Base-by-base conservation (phyloP, 495 filamentous ascomycete species). In the Penicillium bialowiezense region DNA sequence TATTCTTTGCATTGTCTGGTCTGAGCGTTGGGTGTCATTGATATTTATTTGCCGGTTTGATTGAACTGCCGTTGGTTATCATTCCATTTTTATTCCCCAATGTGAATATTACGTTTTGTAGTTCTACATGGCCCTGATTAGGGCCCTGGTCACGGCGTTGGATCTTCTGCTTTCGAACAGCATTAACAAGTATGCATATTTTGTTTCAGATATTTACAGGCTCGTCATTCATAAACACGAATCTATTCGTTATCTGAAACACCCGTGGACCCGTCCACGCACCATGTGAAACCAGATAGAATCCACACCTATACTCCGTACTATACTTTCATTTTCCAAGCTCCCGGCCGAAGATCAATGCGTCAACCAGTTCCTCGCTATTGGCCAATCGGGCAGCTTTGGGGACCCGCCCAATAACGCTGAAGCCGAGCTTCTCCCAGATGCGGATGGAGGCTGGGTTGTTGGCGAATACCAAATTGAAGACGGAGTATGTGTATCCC, bases 401-500 rank as follows among this genome's bases (percentile, higher is more conserved):
- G 10, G 72, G 72, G 18, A 98, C 87, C 3, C 89, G 85, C 3
- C 92, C 93, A 61, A 98, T 91, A 39, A 91, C 83, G 70, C 90
- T 90, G 70, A 98, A 98, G 12, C 93, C 93, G 2, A 98, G 81
- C 3, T 82, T 87, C 64, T 98, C 93, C 93, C 93, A 98, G 59
- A 98, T 97, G 44, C 86, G 85, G 62, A 88, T 88, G 10, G 91
- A 96, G 5, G 89, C 92, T 9, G 90, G 83, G 65, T 98, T 97
- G 44, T 91, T 98, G 68, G 95, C 93, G 69, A 96, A 98, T 13
- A 98, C 93, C 9, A 98, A 84, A 70, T 98, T 97, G 81, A 98
- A 98, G 40, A 98, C 90, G 12, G 88, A 92, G 75, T 97, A 97
- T 50, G 85, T 89, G 72, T 96, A 98, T 32, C 92, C 92, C 73